phyloP scores from a whole-genome alignment of 2,329 filamentous ascomycete genomes.

The Penicillium verrucosum region DNA sequence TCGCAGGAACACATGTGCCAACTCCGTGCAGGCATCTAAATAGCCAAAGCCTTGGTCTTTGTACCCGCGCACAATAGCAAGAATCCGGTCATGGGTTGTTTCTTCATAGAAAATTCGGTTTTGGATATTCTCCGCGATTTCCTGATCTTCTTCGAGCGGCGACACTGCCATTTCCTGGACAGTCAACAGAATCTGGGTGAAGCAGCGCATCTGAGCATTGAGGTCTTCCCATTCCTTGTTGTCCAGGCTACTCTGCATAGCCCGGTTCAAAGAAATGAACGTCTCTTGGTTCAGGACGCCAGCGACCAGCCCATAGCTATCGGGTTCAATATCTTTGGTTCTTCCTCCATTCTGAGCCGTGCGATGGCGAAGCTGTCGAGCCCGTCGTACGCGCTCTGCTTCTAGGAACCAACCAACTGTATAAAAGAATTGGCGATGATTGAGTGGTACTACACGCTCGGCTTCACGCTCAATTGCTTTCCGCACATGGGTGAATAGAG shows the following conservation, averaged over 20 bases:
- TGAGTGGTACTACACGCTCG: conserved; percentile 71
- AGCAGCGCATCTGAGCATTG: conserved; percentile 85
- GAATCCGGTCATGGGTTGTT: conserved; percentile 81
- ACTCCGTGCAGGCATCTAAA: conserved; percentile 84
- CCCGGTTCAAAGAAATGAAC: conserved; percentile 81
- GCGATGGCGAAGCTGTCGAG: conserved; percentile 53
- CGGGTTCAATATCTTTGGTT: conserved; percentile 58
- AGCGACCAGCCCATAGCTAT: conserved; percentile 82
- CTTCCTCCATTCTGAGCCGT: conserved; percentile 46
- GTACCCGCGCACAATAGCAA: conserved; percentile 77
- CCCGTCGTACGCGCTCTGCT: conserved; percentile 72
- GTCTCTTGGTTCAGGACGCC: conserved; percentile 91
- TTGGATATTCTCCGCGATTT: conserved; percentile 96
- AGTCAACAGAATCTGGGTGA: conserved; percentile 88
- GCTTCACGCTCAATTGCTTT: conserved; percentile 89
- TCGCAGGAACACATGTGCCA: conserved; percentile 85
- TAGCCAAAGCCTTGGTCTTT: conserved; percentile 94
- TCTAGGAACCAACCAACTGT: conserved; percentile 88
- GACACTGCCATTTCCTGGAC: conserved; percentile 90
- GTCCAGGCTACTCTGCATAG: conserved; percentile 75
- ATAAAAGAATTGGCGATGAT: conserved; percentile 86
- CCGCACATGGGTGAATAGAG: conserved; percentile 77
- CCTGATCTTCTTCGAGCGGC: conserved; percentile 84
- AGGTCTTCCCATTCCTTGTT: conserved; percentile 84
- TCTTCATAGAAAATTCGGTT: conserved; percentile 99